phyloP scores from a whole-genome alignment of 2,329 filamentous ascomycete species.

The Fusarium hostae region DNA sequence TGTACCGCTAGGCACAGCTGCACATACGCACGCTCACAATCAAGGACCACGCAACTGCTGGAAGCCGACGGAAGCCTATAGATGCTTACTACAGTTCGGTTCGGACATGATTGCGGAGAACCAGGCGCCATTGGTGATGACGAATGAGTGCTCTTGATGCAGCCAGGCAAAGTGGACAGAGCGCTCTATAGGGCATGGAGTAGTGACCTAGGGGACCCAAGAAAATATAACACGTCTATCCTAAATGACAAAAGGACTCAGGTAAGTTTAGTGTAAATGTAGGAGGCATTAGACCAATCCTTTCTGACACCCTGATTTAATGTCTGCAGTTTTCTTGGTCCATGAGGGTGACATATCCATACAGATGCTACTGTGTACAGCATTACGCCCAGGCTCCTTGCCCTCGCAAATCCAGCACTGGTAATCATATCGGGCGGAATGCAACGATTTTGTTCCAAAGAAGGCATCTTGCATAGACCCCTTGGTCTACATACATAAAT shows the following conservation, averaged over 20 bases:
- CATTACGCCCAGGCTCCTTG: background rate
- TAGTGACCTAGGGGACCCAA: background rate
- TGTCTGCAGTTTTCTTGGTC: background rate
- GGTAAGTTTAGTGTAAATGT: no score
- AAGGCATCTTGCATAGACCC: slow-evolving; percentile 9
- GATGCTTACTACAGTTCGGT: slow-evolving; percentile 13
- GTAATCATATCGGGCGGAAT: slow-evolving; percentile 6
- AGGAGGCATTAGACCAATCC: background rate
- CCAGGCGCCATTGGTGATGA: slow-evolving; percentile 24
- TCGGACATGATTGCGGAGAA: slow-evolving; percentile 18
- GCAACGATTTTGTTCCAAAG: slow-evolving; percentile 5
- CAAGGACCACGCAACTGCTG: slow-evolving; percentile 5
- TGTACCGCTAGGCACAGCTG: slow-evolving; percentile 5
- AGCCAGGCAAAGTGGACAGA: slow-evolving; percentile 3
- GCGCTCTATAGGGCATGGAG: slow-evolving; percentile 1
- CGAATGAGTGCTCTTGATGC: slow-evolving; percentile 21
- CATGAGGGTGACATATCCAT: background rate
- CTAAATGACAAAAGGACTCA: background rate
- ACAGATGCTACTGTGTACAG: slow-evolving; percentile 9
- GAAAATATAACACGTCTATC: background rate
- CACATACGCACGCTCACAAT: slow-evolving; percentile 7
- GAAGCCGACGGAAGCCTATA: slow-evolving; percentile 28
- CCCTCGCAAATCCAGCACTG: slow-evolving; percentile 4
- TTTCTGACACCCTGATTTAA: background rate
- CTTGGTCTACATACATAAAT: background rate